Conservation (phyloP, 2,329 filamentous ascomycete species). For the Metarhizium anisopliae region DNA sequence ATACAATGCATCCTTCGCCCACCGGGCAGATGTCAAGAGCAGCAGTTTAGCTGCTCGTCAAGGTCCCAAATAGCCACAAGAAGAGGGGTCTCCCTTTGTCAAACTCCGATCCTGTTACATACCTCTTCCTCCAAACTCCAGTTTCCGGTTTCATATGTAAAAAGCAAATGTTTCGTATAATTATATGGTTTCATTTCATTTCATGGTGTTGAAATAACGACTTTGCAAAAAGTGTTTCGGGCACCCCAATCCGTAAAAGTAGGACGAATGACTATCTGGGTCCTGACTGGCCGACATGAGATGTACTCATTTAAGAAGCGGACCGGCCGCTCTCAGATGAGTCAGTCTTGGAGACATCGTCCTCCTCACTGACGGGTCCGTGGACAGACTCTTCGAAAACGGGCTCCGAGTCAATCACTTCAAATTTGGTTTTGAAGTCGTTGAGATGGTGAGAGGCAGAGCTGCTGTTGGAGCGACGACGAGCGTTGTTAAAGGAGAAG, state of each 20-base stretch:
- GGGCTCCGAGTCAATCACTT: conserved; percentile 78
- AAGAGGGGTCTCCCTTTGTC: conserved; percentile 1
- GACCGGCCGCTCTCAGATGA: conserved; percentile 53
- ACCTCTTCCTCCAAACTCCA: conserved; percentile 1
- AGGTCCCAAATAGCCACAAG: conserved; percentile 17
- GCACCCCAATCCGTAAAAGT: background rate
- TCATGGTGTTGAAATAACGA: background rate
- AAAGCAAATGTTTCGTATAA: conserved; percentile 8
- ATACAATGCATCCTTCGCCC: conserved; percentile 20
- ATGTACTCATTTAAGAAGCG: conserved; percentile 36
- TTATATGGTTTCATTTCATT: conserved; percentile 13
- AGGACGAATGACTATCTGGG: conserved; percentile 13
- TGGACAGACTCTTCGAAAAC: conserved; percentile 85
- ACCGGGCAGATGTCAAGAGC: conserved; percentile 8
- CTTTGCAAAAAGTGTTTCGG: background rate
- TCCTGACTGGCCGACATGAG: conserved; percentile 4
- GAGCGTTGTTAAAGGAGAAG: conserved; percentile 76
- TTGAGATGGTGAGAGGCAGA: conserved; percentile 59
- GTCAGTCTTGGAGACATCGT: conserved; percentile 47
- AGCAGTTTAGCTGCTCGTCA: conserved; percentile 4
- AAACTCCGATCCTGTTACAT: conserved; percentile 8
- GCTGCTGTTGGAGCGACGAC: conserved; percentile 89
- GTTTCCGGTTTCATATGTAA: background rate
- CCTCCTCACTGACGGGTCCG: conserved; percentile 51
- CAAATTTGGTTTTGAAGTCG: conserved; percentile 95